Conservation (phyloP, 495 filamentous ascomycete species). For the Penicillium pulvis region DNA sequence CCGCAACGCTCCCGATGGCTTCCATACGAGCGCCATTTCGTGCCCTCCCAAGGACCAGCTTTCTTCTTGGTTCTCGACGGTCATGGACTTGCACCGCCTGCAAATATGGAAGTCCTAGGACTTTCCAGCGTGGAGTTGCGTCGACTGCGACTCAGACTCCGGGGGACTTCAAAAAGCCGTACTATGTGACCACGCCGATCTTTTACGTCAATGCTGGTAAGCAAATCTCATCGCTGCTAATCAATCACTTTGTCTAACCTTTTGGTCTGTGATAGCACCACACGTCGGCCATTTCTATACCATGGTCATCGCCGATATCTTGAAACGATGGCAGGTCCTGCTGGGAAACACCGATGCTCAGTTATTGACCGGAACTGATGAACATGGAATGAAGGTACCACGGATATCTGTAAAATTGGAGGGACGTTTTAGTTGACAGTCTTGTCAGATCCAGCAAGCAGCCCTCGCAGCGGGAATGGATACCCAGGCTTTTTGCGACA, state of each 20-base stretch:
- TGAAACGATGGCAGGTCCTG: constrained; percentile 91
- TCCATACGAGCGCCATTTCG: constrained; percentile 32
- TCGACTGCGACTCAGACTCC: constrained; percentile 23
- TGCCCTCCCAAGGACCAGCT: constrained; percentile 36
- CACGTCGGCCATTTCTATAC: constrained; percentile 95
- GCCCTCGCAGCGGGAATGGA: constrained; percentile 65
- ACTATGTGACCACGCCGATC: constrained; percentile 94
- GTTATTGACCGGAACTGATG: constrained; percentile 91
- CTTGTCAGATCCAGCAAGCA: constrained; percentile 76
- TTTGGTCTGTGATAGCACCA: constrained; percentile 61
- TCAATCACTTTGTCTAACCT: neutral
- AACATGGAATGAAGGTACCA: constrained; percentile 87
- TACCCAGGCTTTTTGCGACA: constrained; percentile 63
- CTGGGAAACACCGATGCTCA: constrained; percentile 65
- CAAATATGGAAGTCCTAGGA: constrained; percentile 19
- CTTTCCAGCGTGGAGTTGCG: constrained; percentile 34
- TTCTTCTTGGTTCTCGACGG: constrained; percentile 25
- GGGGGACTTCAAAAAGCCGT: constrained; percentile 67
- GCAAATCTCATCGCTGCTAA: constrained; percentile 8
- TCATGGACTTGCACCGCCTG: constrained; percentile 40
- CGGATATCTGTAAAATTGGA: too few species aligned
- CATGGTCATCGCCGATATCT: constrained; percentile 84
- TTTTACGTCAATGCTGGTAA: constrained; percentile 98
- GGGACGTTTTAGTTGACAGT: constrained; percentile 20
- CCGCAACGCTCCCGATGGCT: constrained; percentile 36